phyloP scores from a whole-genome alignment of 1,139 yeast species.

The Ashbya aceris region DNA sequence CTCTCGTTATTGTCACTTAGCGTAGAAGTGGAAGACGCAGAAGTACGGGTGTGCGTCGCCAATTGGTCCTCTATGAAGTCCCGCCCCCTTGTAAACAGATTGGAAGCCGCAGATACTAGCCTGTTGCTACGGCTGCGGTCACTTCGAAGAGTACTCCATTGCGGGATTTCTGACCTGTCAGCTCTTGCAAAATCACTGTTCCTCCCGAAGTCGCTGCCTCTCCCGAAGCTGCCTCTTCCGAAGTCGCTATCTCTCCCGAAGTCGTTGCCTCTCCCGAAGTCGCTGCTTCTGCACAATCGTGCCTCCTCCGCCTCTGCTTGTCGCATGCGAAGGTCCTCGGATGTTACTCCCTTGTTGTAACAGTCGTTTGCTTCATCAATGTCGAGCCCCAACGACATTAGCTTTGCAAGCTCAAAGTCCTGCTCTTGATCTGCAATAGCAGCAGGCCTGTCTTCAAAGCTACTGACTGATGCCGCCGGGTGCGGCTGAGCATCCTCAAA shows the following conservation, averaged over 20 bases:
- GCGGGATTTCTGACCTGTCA: too few relatives aligned
- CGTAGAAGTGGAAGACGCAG: too few relatives aligned
- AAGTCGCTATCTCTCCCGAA: too few relatives aligned
- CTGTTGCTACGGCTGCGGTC: too few relatives aligned
- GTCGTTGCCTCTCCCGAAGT: too few relatives aligned
- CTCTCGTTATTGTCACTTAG: too few relatives aligned
- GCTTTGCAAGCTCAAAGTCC: slow-evolving; percentile 28
- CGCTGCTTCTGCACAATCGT: too few relatives aligned
- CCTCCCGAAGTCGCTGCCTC: too few relatives aligned
- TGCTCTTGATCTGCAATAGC: slow-evolving; percentile 24
- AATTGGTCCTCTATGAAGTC: slow-evolving; percentile 16
- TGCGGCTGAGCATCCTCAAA: not conserved
- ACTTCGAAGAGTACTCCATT: too few relatives aligned
- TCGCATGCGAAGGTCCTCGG: slow-evolving; percentile 16
- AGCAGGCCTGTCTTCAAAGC: not conserved
- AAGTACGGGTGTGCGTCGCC: too few relatives aligned
- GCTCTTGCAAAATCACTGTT: too few relatives aligned
- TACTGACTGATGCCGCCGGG: not conserved
- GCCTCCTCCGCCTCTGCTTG: slow-evolving; percentile 1
- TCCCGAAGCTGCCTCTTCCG: too few relatives aligned
- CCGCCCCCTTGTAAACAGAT: slow-evolving; percentile 22
- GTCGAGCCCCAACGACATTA: slow-evolving; percentile 26
- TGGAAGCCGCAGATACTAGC: slow-evolving; percentile 12
- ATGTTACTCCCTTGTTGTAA: slow-evolving; percentile 21
- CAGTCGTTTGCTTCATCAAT: slow-evolving; percentile 17